A percentile compares a stretch with the other conserved stretches of the same genome.
Conservation (phyloP, 208 protist genomes). For the Porcisia deanei region DNA sequence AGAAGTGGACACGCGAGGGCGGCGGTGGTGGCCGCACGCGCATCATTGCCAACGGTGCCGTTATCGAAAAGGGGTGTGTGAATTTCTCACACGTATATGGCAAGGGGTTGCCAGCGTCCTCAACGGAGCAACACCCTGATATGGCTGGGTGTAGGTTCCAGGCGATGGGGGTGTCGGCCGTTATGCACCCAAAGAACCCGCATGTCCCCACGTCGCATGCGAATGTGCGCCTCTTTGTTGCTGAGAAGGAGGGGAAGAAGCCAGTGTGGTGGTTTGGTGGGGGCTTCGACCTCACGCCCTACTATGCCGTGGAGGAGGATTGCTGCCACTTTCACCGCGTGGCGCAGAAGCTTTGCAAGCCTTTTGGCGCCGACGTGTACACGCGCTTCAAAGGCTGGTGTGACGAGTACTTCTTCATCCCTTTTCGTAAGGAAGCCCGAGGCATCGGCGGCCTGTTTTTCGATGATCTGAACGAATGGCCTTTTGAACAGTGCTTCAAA, state of each 20-base stretch:
- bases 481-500: slow-evolving; percentile 54
- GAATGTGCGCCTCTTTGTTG: slow-evolving; percentile 89
- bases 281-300: slow-evolving; percentile 90
- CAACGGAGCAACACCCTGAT: slow-evolving; percentile 39
- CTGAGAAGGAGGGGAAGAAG: slow-evolving; percentile 36
- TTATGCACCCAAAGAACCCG: slow-evolving; percentile 85
- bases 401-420: slow-evolving; percentile 86
- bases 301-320: slow-evolving; percentile 70
- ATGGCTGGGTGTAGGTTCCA: slow-evolving; percentile 52
- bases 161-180: slow-evolving; percentile 80
- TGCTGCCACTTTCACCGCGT: slow-evolving; percentile 65
- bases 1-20: slow-evolving; percentile 56
- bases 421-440: slow-evolving; percentile 70
- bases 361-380: slow-evolving; percentile 60
- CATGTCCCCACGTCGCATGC: slow-evolving; percentile 84
- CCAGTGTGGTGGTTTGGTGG: slow-evolving; percentile 92
- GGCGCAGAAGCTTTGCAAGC: slow-evolving; percentile 46
- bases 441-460: slow-evolving; percentile 91
- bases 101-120: slow-evolving; percentile 42
- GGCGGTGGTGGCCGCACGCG: slow-evolving; percentile 61
- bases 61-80: slow-evolving; percentile 83
- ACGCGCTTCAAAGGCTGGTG: slow-evolving; percentile 70
- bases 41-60: slow-evolving; percentile 43
- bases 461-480: slow-evolving; percentile 66
- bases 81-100: slow-evolving; percentile 77